Evolutionary conservation across 2,329 filamentous ascomycete species (phyloP).

Genomic region (Colletotrichum tropicicola): DNA sequence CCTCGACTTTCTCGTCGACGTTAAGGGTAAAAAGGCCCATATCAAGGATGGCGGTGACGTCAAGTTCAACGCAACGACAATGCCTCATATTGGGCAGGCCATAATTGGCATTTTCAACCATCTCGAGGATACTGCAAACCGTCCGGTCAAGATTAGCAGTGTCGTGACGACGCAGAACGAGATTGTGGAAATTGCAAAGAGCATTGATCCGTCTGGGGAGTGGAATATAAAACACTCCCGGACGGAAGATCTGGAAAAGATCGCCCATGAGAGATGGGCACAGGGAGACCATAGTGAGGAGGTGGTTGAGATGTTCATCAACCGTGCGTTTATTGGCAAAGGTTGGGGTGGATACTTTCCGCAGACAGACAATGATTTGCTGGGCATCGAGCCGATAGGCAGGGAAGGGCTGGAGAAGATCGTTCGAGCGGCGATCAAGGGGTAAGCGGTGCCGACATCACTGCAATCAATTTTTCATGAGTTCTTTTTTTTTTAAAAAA

Average conservation of each 20-base stretch:
- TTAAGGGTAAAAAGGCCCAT: constrained; percentile 39
- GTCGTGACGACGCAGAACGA: constrained; percentile 60
- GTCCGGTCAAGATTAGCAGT: constrained; percentile 61
- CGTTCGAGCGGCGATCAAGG: constrained; percentile 4
- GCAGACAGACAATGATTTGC: constrained; percentile 6
- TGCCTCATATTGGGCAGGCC: constrained; percentile 55
- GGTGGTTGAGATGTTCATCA: constrained; percentile 19
- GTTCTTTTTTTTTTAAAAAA: no score
- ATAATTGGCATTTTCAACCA: constrained; percentile 56
- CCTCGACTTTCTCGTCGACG: constrained; percentile 18
- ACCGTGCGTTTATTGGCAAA: constrained; percentile 13
- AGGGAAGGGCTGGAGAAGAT: constrained; percentile 12
- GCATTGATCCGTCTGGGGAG: constrained; percentile 1
- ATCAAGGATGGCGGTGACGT: constrained; percentile 60
- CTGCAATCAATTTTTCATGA: no score
- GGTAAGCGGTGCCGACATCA: neutral
- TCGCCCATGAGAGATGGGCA: neutral
- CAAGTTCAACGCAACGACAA: constrained; percentile 56
- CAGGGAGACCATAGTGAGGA: constrained; percentile 14
- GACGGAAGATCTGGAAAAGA: constrained; percentile 16
- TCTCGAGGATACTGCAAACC: constrained; percentile 59
- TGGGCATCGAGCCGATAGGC: constrained; percentile 9
- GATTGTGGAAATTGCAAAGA: constrained; percentile 47
- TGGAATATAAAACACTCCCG: constrained; percentile 14
- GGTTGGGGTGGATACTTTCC: constrained; percentile 13